phyloP scores from a whole-genome alignment of 2,329 filamentous ascomycete genomes.

The Amphichorda felina region DNA sequence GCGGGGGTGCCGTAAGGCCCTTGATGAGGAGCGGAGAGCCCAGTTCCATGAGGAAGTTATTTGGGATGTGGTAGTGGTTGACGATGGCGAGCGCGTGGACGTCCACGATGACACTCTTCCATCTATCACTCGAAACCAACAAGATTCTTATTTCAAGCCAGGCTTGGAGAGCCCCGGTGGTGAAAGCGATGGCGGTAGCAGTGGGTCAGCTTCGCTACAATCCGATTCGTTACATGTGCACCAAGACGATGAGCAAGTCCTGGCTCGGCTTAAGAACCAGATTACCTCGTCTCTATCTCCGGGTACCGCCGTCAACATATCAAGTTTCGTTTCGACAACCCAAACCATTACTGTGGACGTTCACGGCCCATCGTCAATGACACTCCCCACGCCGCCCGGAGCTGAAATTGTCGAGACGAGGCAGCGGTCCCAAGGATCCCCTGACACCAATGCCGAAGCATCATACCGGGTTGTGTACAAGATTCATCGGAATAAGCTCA shows the following conservation, averaged over 20 bases:
- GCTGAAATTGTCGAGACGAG: slow-evolving; percentile 46
- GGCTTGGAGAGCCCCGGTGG: neutral
- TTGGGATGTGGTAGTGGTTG: slow-evolving; percentile 55
- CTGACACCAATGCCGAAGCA: slow-evolving; percentile 3
- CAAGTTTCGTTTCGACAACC: slow-evolving; percentile 44
- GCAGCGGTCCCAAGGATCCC: slow-evolving; percentile 7
- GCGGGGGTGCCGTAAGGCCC: slow-evolving; percentile 37
- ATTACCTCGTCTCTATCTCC: slow-evolving; percentile 42
- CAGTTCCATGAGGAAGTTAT: slow-evolving; percentile 42
- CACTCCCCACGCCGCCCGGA: slow-evolving; percentile 42
- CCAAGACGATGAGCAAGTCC: slow-evolving; percentile 27
- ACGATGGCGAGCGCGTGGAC: slow-evolving; percentile 46
- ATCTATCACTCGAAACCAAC: too few relatives aligned
- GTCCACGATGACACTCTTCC: slow-evolving; percentile 15
- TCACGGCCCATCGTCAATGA: slow-evolving; percentile 35
- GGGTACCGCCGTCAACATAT: slow-evolving; percentile 47
- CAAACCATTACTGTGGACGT: slow-evolving; percentile 56
- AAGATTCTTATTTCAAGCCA: neutral
- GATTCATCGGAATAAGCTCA: slow-evolving; percentile 39
- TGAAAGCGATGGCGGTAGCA: neutral
- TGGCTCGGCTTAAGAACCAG: slow-evolving; percentile 34
- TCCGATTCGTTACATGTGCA: neutral
- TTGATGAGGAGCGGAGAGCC: slow-evolving; percentile 34
- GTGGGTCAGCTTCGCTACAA: neutral
- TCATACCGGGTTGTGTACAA: slow-evolving; percentile 47